These are phyloP conservation scores for Bruguiera gymnorhiza DNA, from an alignment of 345 rosid genomes.

Conservation along the genomic window DNA sequence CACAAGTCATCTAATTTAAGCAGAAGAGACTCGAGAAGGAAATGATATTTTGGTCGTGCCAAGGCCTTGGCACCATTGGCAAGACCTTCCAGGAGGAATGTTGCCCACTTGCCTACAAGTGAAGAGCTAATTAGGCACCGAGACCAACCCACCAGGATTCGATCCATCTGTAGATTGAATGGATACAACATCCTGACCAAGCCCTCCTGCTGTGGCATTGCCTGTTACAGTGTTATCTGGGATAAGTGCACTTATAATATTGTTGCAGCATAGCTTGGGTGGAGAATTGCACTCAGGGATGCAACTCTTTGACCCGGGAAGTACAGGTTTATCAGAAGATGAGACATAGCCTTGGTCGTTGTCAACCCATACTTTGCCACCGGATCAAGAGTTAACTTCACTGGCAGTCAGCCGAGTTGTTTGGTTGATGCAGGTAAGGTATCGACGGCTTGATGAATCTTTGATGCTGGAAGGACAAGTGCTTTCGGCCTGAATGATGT, in stretches of 20 bases:
- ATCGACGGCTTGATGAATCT: neutral
- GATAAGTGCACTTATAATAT: neutral
- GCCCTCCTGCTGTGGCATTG: neutral
- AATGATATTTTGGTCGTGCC: neutral
- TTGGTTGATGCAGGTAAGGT: neutral
- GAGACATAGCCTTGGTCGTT: neutral
- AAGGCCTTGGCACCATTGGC: slow-evolving; percentile 1
- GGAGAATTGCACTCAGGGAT: neutral
- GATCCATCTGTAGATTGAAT: neutral
- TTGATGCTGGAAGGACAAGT: slow-evolving; percentile 2
- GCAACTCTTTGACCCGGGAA: neutral
- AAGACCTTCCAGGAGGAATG: slow-evolving; percentile 1
- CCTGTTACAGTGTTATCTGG: neutral
- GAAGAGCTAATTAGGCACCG: neutral
- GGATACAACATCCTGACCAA: neutral
- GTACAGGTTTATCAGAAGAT: neutral
- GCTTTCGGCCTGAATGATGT: slow-evolving; percentile 2
- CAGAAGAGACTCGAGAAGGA: neutral
- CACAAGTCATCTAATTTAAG: neutral
- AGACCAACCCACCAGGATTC: neutral
- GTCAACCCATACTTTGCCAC: neutral
- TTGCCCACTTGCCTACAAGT: neutral
- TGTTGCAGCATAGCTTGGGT: neutral
- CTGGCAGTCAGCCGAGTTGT: neutral
- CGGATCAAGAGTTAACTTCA: neutral